Conservation (phyloP, 305 asterid species). For the Nicotiana rustica region DNA sequence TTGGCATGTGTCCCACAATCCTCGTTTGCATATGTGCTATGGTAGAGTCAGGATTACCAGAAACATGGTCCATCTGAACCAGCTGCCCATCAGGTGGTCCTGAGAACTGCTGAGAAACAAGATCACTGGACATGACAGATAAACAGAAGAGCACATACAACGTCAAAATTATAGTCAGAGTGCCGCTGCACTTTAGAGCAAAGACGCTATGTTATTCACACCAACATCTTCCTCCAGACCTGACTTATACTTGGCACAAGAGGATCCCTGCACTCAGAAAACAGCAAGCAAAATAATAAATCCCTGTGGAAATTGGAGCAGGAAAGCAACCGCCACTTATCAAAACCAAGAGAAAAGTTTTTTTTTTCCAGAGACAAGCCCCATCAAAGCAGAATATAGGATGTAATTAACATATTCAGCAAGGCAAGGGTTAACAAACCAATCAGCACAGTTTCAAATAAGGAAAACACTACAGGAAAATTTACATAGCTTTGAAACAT, state of each 20-base stretch:
- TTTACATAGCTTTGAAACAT: neutral
- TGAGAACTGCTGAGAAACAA: conserved; percentile 49
- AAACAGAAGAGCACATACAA: conserved; percentile 20
- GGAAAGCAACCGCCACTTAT: neutral
- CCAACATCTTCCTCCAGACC: neutral
- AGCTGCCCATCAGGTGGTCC: conserved; percentile 46
- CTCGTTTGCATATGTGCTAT: conserved; percentile 40
- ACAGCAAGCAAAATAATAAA: conserved; percentile 15
- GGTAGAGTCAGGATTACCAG: conserved; percentile 37
- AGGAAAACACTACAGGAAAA: neutral
- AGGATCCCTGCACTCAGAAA: conserved; percentile 26
- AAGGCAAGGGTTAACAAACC: neutral
- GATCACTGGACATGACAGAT: conserved; percentile 50
- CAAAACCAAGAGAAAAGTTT: neutral
- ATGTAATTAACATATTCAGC: neutral
- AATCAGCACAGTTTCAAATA: neutral
- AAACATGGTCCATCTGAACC: conserved; percentile 49
- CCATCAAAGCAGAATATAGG: neutral
- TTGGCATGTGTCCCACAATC: conserved; percentile 37
- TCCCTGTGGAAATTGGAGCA: neutral
- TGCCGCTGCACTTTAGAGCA: neutral
- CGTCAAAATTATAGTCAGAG: neutral
- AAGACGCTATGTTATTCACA: neutral
- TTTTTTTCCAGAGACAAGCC: neutral
- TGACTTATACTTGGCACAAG: neutral